These are phyloP conservation scores for Diaporthe amygdali DNA, from an alignment of 2,329 filamentous ascomycete species.

Conservation along the genomic window DNA sequence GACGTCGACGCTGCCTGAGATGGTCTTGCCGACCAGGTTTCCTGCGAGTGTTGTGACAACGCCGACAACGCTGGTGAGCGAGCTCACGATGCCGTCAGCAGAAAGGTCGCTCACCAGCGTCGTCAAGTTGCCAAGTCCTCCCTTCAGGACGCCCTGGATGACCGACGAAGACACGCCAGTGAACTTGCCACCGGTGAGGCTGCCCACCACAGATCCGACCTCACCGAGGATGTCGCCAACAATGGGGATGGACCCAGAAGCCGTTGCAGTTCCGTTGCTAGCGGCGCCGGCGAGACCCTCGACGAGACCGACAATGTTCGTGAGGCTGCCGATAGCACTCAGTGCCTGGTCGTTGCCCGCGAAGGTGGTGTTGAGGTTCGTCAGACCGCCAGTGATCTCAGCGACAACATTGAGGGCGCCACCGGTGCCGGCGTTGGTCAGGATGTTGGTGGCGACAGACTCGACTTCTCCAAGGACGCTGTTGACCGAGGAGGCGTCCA, in stretches of 20 bases:
- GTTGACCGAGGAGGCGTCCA: not conserved
- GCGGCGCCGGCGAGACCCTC: not conserved
- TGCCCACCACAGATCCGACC: conserved; percentile 1
- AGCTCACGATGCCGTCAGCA: not conserved
- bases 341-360: not conserved
- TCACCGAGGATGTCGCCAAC: conserved; percentile 8
- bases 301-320: conserved; percentile 3
- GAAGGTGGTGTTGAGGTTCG: conserved; percentile 8
- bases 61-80: conserved; percentile 7
- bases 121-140: conserved; percentile 4
- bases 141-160: conserved; percentile 3
- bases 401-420: not conserved
- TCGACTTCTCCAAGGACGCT: not conserved
- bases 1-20: not conserved
- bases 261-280: not conserved
- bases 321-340: not conserved
- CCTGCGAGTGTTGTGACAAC: not conserved
- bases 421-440: conserved; percentile 1
- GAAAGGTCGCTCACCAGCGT: not conserved
- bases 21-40: not conserved
- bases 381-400: not conserved
- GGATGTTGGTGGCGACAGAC: conserved; percentile 1
- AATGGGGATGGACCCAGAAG: conserved; percentile 1
- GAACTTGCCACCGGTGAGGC: conserved; percentile 1
- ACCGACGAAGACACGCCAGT: not conserved